Evolutionary conservation across 1,284 basidiomycete genomes (phyloP).

Genomic region (Chiua sp.): DNA sequence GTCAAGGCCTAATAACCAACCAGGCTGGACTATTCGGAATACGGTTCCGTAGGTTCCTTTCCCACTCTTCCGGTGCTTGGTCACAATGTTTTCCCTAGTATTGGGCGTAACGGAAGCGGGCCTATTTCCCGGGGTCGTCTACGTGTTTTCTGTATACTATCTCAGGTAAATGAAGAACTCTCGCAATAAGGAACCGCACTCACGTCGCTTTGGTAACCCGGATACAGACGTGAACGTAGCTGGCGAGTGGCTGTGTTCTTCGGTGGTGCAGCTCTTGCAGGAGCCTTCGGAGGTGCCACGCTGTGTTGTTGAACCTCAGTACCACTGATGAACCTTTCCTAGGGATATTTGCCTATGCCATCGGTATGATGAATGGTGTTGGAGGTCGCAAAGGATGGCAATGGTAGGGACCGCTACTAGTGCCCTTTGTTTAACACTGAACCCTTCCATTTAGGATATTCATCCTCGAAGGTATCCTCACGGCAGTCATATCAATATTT

Average conservation of each 20-base stretch:
- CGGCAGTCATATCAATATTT: constrained; percentile 49
- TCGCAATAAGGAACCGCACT: neutral
- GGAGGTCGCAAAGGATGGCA: constrained; percentile 60
- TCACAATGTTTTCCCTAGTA: constrained; percentile 38
- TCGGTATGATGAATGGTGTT: constrained; percentile 64
- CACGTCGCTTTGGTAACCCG: neutral
- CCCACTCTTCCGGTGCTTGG: neutral
- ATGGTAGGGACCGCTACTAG: constrained; percentile 42
- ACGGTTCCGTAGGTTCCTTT: constrained; percentile 48
- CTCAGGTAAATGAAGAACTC: constrained; percentile 39
- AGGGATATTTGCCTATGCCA: constrained; percentile 60
- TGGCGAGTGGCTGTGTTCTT: constrained; percentile 68
- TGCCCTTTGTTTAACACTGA: neutral
- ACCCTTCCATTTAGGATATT: constrained; percentile 53
- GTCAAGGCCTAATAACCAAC: constrained; percentile 63
- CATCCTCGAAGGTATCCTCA: constrained; percentile 63
- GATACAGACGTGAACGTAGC: constrained; percentile 55
- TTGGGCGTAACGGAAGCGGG: constrained; percentile 62
- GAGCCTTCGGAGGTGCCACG: constrained; percentile 57
- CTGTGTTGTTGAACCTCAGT: neutral
- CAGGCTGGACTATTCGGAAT: constrained; percentile 62
- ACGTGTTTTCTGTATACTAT: constrained; percentile 68
- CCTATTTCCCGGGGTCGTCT: constrained; percentile 65
- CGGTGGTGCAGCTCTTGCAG: constrained; percentile 60
- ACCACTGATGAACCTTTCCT: constrained; percentile 4